Evolutionary conservation across 768 basidiomycete genomes (phyloP).

Genomic region (Ramaria rubella): DNA sequence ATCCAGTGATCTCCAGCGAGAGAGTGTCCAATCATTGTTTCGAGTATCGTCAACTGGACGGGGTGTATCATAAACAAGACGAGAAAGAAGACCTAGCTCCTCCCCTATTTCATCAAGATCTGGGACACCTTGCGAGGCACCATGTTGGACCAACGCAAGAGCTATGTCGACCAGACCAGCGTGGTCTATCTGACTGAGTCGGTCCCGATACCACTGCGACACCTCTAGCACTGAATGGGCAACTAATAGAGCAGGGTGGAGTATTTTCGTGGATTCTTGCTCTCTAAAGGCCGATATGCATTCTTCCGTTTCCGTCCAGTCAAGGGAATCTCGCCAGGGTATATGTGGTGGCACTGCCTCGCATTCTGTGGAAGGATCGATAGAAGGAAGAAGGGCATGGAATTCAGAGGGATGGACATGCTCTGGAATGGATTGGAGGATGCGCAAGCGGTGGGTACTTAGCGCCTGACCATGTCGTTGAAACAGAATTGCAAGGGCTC

Average conservation of each 20-base stretch:
- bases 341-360: conserved; percentile 33
- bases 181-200: conserved; percentile 37
- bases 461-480: conserved; percentile 49
- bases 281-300: conserved; percentile 37
- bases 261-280: conserved; percentile 1
- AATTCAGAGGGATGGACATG: conserved; percentile 60
- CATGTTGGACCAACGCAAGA: conserved; percentile 76
- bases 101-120: conserved; percentile 84
- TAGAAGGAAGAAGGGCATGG: conserved; percentile 53
- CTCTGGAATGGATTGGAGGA: conserved; percentile 71
- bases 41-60: conserved; percentile 30
- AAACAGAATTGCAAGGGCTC: conserved; percentile 52
- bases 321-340: conserved; percentile 46
- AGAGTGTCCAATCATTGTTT: conserved; percentile 66
- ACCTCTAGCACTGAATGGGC: conserved; percentile 40
- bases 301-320: conserved; percentile 51
- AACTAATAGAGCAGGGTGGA: conserved; percentile 3
- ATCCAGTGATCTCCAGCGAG: conserved; percentile 62
- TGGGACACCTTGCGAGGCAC: conserved; percentile 70
- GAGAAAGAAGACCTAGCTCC: conserved; percentile 80
- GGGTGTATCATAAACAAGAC: conserved; percentile 78
- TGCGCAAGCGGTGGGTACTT: conserved; percentile 61
- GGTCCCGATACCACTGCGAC: conserved; percentile 65
- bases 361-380: conserved; percentile 41
- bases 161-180: conserved; percentile 78